Evolutionary conservation across 495 filamentous ascomycete species (phyloP).

Genomic region (Aspergillus panamensis): DNA sequence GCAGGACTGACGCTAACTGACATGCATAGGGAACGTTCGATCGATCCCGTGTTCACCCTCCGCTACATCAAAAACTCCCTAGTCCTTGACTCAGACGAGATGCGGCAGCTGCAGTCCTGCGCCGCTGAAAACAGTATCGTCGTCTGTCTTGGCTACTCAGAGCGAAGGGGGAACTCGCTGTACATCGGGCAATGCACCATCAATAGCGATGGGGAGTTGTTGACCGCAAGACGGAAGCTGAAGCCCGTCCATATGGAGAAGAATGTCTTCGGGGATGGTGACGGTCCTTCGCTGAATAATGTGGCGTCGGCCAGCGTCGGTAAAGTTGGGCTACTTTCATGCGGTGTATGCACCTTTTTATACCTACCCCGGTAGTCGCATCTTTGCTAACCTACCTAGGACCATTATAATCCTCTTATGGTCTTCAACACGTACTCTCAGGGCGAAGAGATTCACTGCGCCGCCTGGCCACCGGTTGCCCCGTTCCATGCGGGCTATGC

Average conservation of each 20-base stretch:
- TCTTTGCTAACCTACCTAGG: conserved; percentile 33
- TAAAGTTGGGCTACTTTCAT: background rate
- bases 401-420: conserved; percentile 36
- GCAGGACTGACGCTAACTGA: background rate
- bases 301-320: background rate
- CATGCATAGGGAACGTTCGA: background rate
- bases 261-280: conserved; percentile 51
- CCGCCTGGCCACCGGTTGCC: conserved; percentile 25
- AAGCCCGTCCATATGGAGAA: conserved; percentile 59
- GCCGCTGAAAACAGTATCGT: conserved; percentile 24
- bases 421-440: conserved; percentile 32
- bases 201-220: conserved; percentile 39
- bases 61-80: conserved; percentile 33
- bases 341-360: background rate
- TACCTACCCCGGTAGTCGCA: conserved; percentile 14
- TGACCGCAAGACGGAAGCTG: conserved; percentile 50
- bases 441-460: conserved; percentile 36
- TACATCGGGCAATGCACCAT: conserved; percentile 57
- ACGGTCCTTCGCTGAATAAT: conserved; percentile 20
- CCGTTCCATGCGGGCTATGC: background rate
- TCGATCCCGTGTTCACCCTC: conserved; percentile 1
- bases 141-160: conserved; percentile 48
- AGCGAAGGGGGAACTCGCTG: conserved; percentile 40
- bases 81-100: conserved; percentile 27
- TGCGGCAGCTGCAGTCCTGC: conserved; percentile 26